Evolutionary conservation across 106 monocot genomes (phyloP), one percentile per base, ranked within the genome.

Genomic region (Dioscorea zingiberensis): DNA sequence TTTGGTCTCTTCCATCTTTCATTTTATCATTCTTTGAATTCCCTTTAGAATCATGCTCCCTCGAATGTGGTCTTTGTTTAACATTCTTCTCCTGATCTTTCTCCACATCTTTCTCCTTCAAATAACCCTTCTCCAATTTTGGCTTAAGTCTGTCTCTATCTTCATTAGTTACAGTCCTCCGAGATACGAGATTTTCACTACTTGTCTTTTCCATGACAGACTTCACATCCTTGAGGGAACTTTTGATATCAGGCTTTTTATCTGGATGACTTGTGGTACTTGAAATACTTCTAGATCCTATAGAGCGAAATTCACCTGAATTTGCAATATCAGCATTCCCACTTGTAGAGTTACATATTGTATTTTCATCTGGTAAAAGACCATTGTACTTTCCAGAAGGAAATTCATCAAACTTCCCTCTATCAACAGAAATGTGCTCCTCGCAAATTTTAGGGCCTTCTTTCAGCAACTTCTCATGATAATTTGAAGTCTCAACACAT

Each of bases 21-120:
- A 44, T 60, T 44, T 54, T 63, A 27, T 60, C 65, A 58, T 69
- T 66, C 55, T 76, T 87, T 16, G 77, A 83, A 73, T 21, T 81
- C 21, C 61, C 76, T 74, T 58, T 75, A 23, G 65, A 58, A 76
- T 71, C 76, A 47, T 62, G 63, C 15, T 76, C 81, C 48, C 70
- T 74, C 26, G 14, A 60, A 55, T 67, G 49, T 62, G 30, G 7
- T 45, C 58, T 59, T 47, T 71, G 60, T 58, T 70, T 71, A 25
- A 54, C 48, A 46, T 66, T 59, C 27, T 19, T 73, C 32, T 76
- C 67, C 67, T 70, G 66, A 59, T 14, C 26, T 73, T 25, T 70
- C 60, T 89, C 85, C 30, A 62, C 73, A 59, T 14, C 26, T 73
- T 25, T 70, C 60, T 89, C 85, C 46, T 69, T 76, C 25, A 61